Evolutionary conservation across 2,329 filamentous ascomycete genomes (phyloP).

Genomic region (Aspergillus oerlinghausenensis): DNA sequence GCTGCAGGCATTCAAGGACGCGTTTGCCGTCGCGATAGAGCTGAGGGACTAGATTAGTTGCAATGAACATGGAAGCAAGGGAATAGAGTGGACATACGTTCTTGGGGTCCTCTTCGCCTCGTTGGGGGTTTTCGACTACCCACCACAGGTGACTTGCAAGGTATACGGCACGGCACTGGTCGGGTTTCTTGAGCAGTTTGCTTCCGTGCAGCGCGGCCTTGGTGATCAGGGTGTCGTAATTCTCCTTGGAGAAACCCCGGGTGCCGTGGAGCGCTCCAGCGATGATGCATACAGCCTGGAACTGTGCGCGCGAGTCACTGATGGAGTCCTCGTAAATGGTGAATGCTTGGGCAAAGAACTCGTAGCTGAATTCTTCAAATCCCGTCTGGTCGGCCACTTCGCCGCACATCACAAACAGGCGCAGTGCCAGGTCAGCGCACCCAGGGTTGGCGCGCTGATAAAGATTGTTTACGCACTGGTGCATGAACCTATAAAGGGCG

Average conservation of each 20-base stretch:
- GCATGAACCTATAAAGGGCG: conserved; percentile 91
- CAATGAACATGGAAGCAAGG: conserved; percentile 15
- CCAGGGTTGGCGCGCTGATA: conserved; percentile 80
- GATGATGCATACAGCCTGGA: conserved; percentile 94
- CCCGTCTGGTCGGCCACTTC: conserved; percentile 87
- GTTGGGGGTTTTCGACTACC: conserved; percentile 76
- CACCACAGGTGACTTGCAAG: conserved; percentile 97
- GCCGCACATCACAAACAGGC: conserved; percentile 85
- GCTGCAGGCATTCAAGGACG: conserved; percentile 91
- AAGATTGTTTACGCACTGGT: conserved; percentile 77
- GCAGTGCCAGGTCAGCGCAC: conserved; percentile 80
- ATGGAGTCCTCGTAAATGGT: conserved; percentile 97
- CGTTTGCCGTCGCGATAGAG: conserved; percentile 96
- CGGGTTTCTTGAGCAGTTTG: conserved; percentile 94
- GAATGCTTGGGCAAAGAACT: conserved; percentile 97
- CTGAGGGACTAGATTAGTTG: conserved; percentile 43
- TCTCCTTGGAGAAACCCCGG: conserved; percentile 88
- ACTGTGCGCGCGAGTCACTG: conserved; percentile 92
- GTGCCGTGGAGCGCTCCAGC: conserved; percentile 84
- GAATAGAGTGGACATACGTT: conserved; percentile 53
- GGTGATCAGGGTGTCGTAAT: conserved; percentile 97
- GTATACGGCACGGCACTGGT: conserved; percentile 95
- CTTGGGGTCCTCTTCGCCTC: conserved; percentile 75
- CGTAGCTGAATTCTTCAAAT: conserved; percentile 94
- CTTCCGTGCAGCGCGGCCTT: conserved; percentile 96